Conservation (phyloP, 192 early-diverging fungal species). For the Gigaspora rosea region DNA sequence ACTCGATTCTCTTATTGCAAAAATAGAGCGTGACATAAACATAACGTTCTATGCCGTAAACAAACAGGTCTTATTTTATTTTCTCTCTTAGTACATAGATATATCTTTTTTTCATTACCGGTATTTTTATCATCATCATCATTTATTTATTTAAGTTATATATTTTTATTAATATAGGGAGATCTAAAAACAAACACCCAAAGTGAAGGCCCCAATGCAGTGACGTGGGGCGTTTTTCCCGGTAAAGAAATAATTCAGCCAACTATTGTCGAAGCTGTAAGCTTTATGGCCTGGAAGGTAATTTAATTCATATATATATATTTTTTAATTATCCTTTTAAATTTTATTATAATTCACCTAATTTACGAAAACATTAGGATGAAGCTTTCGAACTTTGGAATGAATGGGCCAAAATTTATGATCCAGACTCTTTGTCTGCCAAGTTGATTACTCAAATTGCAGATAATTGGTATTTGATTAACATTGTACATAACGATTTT, state of each 20-base stretch:
- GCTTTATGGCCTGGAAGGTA: slow-evolving; percentile 93
- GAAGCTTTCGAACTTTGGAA: slow-evolving; percentile 95
- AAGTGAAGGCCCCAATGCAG: slow-evolving; percentile 86
- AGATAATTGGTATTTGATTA: slow-evolving; percentile 86
- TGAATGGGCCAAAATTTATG: slow-evolving; percentile 84
- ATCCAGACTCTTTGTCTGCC: slow-evolving; percentile 44
- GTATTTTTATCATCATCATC: not conserved
- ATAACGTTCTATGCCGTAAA: slow-evolving; percentile 95
- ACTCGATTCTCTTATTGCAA: slow-evolving; percentile 70
- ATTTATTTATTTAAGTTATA: not conserved
- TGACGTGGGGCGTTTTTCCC: slow-evolving; percentile 99
- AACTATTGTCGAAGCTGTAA: slow-evolving; percentile 89
- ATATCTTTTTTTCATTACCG: too few species aligned
- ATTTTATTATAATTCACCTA: not conserved
- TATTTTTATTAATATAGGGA: slow-evolving; percentile 57
- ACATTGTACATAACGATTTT: slow-evolving; percentile 95
- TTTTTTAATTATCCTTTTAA: not conserved
- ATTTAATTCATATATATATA: not conserved
- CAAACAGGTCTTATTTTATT: slow-evolving; percentile 44
- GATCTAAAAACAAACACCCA: slow-evolving; percentile 89
- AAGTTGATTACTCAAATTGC: slow-evolving; percentile 63
- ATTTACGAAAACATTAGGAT: slow-evolving; percentile 43
- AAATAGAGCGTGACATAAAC: slow-evolving; percentile 64
- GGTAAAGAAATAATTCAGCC: slow-evolving; percentile 95
- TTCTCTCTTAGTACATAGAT: not conserved